Percentiles rank a stretch among this genome's conserved stretches.
These are phyloP conservation scores for Plasmopara viticola DNA, from an alignment of 352 stramenopile genomes.

Conservation along the genomic window DNA sequence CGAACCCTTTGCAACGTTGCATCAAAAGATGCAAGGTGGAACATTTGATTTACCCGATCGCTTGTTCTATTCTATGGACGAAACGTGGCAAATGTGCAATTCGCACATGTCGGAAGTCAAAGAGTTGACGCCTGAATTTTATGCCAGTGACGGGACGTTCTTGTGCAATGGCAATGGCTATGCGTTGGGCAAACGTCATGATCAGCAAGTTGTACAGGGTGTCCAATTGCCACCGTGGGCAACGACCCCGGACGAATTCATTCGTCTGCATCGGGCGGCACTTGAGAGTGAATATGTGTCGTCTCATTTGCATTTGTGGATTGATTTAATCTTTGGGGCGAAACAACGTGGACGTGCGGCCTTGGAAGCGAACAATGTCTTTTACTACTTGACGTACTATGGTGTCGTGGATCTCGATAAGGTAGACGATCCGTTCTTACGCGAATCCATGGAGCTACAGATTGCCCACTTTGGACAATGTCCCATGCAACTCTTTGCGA, in stretches of 20 bases:
- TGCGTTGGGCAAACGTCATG: conserved; percentile 89
- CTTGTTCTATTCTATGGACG: conserved; percentile 94
- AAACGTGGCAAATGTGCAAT: conserved; percentile 97
- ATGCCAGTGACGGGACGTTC: conserved; percentile 89
- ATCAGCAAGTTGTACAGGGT: conserved; percentile 84
- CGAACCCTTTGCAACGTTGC: conserved; percentile 97
- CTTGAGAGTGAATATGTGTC: conserved; percentile 99
- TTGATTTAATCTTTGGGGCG: conserved; percentile 99
- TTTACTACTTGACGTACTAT: conserved; percentile 92
- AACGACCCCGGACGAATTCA: conserved; percentile 92
- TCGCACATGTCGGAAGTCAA: conserved; percentile 97
- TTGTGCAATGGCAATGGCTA: conserved; percentile 95
- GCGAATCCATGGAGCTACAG: conserved; percentile 94
- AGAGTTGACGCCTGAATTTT: conserved; percentile 99
- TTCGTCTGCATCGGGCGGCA: conserved; percentile 92
- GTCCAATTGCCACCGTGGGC: conserved; percentile 97
- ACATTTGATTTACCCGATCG: conserved; percentile 97
- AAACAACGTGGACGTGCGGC: conserved; percentile 95
- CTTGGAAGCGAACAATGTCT: conserved; percentile 94
- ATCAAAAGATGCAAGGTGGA: conserved; percentile 94
- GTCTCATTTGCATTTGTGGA: conserved; percentile 95
- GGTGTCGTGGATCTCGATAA: conserved; percentile 94
- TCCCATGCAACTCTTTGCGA: conserved; percentile 91
- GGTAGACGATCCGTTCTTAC: conserved; percentile 92
- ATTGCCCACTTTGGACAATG: conserved; percentile 99